Base-by-base conservation (phyloP, 1,139 yeast species). In the Kluyveromyces marxianus region DNA sequence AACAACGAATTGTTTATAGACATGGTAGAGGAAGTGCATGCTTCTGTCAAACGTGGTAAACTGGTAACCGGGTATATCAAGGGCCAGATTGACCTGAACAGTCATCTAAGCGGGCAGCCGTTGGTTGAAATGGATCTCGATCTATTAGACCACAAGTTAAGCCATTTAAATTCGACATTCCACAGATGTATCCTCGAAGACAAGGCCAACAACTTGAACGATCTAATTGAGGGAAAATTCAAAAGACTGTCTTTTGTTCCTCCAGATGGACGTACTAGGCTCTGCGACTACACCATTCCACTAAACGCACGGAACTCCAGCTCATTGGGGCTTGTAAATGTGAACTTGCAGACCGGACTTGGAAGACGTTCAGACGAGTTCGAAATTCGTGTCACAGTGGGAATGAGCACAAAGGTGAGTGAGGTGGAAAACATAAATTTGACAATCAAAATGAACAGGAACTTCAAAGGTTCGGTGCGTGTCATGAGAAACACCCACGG, bases 1-100 rank as follows among this genome's bases (percentile, higher is more conserved):
- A 81, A 79, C 53, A 86, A 88, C 61, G 96, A 89, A 64, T 74
- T 89, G 67, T 86, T 80, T 62, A 83, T 89, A 7, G 97, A 89
- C 63, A 64, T 89, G 4, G 68, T 72, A 4, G 96, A 88, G 60
- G 69, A 74, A 0, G 64, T 86, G 74, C 32, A 68, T 68, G 43
- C 67, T 61, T 7, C 63, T 63, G 27, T 48, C 52, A 41, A 54
- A 45, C 33, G 48, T 37, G 34, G 43, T 38, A 42, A 47, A 35
- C 46, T 54, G 48, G 56, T 46, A 40, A 60, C 43, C 24, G 85
- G 88, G 1, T 62, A 71, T n/a, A 78, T 87, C 3, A 71, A 74
- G 39, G 97, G 97, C 3, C 64, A 70, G 24, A 65, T 89, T 21
- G 72, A 74, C 43, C 76, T 87, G 51, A 73, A 80, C 2, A 79